These are phyloP conservation scores for Podosphaera xanthii DNA, from an alignment of 2,329 filamentous ascomycete genomes.

Conservation along the genomic window DNA sequence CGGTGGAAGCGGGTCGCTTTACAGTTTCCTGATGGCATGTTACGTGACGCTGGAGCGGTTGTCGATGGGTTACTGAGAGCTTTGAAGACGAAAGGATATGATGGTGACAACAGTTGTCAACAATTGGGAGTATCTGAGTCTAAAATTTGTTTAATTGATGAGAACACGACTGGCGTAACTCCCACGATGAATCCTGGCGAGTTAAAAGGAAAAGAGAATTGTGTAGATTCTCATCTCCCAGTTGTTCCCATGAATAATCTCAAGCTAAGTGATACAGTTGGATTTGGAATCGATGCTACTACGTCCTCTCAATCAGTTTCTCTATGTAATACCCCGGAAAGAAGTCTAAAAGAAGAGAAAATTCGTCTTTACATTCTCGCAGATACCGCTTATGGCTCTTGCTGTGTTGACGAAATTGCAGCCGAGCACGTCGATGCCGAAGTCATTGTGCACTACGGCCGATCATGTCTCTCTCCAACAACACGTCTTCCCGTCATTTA, in stretches of 20 bases:
- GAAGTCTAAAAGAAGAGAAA: constrained; percentile 13
- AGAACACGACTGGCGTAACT: not conserved
- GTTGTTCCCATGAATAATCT: not conserved
- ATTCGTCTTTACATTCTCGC: constrained; percentile 54
- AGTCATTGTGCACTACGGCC: constrained; percentile 81
- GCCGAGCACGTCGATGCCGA: constrained; percentile 84
- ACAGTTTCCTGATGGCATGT: constrained; percentile 91
- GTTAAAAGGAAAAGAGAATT: not conserved
- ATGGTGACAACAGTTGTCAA: constrained; percentile 2
- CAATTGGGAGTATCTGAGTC: not conserved
- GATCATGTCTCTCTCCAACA: constrained; percentile 78
- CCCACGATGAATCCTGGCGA: not conserved
- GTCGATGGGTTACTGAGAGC: constrained; percentile 39
- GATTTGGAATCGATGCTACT: not conserved
- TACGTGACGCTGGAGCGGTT: constrained; percentile 63
- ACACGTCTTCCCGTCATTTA: constrained; percentile 72
- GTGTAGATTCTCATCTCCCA: not conserved
- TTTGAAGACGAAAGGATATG: constrained; percentile 13
- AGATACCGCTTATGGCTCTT: constrained; percentile 91
- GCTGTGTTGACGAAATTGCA: constrained; percentile 90
- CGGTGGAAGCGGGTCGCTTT: constrained; percentile 59
- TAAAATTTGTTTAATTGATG: not conserved
- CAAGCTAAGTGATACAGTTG: not conserved
- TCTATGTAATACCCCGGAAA: not conserved
- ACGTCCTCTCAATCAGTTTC: not conserved